These are phyloP conservation scores for Sclerotinia minor DNA, from an alignment of 2,329 filamentous ascomycete species.

Conservation along the genomic window DNA sequence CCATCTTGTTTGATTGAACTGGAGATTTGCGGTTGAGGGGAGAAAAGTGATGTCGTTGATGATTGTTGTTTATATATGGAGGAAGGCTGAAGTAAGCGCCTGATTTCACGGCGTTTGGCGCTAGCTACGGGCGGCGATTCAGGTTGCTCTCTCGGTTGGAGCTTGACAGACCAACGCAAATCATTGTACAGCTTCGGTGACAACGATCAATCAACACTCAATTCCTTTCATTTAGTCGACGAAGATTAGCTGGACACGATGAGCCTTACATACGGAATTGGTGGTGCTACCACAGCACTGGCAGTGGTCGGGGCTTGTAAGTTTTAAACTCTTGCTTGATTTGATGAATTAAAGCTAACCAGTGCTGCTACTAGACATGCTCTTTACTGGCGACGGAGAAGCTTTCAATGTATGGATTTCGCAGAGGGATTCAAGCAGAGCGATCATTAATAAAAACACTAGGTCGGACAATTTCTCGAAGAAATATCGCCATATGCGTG, in stretches of 20 bases:
- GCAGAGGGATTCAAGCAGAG: neutral
- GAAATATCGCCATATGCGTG: slow-evolving; percentile 91
- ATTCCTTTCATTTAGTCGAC: slow-evolving; percentile 9
- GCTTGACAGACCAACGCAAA: slow-evolving; percentile 18
- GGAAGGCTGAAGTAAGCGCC: slow-evolving; percentile 30
- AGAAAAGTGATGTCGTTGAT: slow-evolving; percentile 20
- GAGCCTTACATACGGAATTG: slow-evolving; percentile 71
- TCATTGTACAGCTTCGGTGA: slow-evolving; percentile 19
- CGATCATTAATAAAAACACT: slow-evolving; percentile 29
- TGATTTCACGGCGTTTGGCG: slow-evolving; percentile 23
- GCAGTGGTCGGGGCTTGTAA: slow-evolving; percentile 76
- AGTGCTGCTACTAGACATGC: slow-evolving; percentile 77
- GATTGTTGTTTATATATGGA: slow-evolving; percentile 27
- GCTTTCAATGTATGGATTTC: slow-evolving; percentile 75
- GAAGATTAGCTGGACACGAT: slow-evolving; percentile 48
- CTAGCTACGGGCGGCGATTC: slow-evolving; percentile 32
- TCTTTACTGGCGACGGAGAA: slow-evolving; percentile 95
- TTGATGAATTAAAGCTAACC: slow-evolving; percentile 33
- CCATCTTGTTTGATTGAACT: slow-evolving; percentile 44
- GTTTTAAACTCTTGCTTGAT: slow-evolving; percentile 47
- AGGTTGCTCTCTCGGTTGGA: slow-evolving; percentile 20
- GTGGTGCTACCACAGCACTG: slow-evolving; percentile 67
- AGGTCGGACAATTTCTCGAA: slow-evolving; percentile 93
- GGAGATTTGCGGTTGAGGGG: slow-evolving; percentile 29
- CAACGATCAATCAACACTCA: slow-evolving; percentile 14